Base-by-base conservation (phyloP, 352 stramenopile genomes). In the Phytopythium kandeliae region DNA sequence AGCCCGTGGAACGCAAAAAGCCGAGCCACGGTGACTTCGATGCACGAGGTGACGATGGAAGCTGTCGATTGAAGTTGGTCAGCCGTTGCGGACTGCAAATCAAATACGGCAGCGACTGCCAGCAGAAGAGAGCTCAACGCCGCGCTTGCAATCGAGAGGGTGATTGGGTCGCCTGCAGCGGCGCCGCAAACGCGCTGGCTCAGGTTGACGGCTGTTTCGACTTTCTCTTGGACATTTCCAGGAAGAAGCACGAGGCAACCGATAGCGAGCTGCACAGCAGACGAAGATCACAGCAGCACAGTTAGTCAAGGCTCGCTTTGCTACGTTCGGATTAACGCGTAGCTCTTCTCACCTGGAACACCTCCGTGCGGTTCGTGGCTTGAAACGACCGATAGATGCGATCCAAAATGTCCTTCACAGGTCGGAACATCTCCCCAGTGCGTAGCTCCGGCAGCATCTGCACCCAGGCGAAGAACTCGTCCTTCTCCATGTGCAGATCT, bases 311-410 rank as follows among this genome's bases (percentile, higher is more conserved):
- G n/a, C n/a, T n/a, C n/a, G n/a, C n/a, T n/a, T n/a, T n/a, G n/a
- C n/a, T n/a, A n/a, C n/a, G n/a, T n/a, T n/a, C n/a, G n/a, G n/a
- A n/a, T n/a, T n/a, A n/a, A n/a, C n/a, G 28, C 9, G 28, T 9
- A 31, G 4, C 9, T 9, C 9, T 9, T 31, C 60, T 22, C 47
- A 80, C 72, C 52, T 89, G 65, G n/a, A 77, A 71, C n/a, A 86
- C 26, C 35, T 87, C 69, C 2, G 67, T 68, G 28, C 69, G 72
- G 24, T 89, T 70, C 5, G 74, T 79, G 2, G 55, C 59, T 13
- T 82, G 51, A 35, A 92, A 89, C 9, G 76, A 87, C 25, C 67
- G 58, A 40, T 78, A 88, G 26, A 93, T 75, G 19, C 79, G 71
- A 37, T 70, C 69, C 13, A 93, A 65, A 25, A 75, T 74, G 30